Evolutionary conservation across 2,329 filamentous ascomycete genomes (phyloP).

Genomic region (Lecanoromycetidae sp.): DNA sequence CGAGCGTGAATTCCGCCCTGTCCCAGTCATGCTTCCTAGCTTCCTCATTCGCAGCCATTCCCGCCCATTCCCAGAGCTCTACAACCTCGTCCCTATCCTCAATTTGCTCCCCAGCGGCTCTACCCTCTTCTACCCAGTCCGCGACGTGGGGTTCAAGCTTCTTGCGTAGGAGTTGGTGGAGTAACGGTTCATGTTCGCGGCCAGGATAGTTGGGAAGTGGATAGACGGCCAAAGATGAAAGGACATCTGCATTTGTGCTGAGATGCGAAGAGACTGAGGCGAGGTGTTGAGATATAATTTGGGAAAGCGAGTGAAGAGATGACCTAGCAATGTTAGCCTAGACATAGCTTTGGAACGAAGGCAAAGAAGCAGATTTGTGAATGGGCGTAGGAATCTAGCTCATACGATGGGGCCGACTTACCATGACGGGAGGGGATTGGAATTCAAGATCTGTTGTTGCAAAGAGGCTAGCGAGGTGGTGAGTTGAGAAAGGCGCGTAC

Average conservation of each 20-base stretch:
- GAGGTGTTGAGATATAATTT: conserved; percentile 61
- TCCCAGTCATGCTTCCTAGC: conserved; percentile 38
- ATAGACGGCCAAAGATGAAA: conserved; percentile 58
- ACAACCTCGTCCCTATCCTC: conserved; percentile 40
- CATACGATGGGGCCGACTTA: conserved; percentile 28
- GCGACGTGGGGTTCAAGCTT: conserved; percentile 71
- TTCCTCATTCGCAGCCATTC: conserved; percentile 35
- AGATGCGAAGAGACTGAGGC: conserved; percentile 53
- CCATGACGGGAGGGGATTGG: conserved; percentile 56
- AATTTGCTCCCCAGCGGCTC: conserved; percentile 29
- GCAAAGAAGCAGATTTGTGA: no score
- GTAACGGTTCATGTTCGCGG: conserved; percentile 48
- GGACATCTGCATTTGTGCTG: conserved; percentile 52
- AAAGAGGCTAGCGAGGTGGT: conserved; percentile 56
- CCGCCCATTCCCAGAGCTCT: conserved; percentile 49
- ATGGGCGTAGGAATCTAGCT: not conserved
- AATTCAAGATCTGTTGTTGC: conserved; percentile 47
- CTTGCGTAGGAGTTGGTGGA: conserved; percentile 64
- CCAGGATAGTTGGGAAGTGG: conserved; percentile 65
- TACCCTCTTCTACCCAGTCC: conserved; percentile 55
- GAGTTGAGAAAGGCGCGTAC: conserved; percentile 56
- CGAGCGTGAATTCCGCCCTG: conserved; percentile 60
- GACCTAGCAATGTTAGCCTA: conserved; percentile 36
- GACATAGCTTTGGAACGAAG: not conserved
- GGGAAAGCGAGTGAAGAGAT: conserved; percentile 59